phyloP scores from a whole-genome alignment of 2,329 filamentous ascomycete genomes.

The Penicillium expansum region DNA sequence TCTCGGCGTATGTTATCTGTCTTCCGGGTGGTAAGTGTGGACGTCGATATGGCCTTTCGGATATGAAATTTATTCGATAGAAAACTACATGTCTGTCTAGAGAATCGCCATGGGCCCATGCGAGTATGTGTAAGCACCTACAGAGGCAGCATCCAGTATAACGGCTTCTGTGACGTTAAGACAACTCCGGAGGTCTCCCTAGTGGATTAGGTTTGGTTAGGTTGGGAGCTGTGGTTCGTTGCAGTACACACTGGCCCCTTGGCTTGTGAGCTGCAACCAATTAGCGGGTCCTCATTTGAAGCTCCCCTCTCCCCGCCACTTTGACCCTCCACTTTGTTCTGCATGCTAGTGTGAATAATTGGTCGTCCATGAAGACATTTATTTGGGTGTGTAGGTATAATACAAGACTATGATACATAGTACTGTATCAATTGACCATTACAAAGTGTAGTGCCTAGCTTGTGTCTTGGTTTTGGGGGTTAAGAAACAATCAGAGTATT shows the following conservation, averaged over 20 bases:
- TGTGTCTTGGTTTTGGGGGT: not conserved
- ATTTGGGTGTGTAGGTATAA: not conserved
- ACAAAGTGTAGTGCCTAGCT: not conserved
- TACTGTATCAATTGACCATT: not conserved
- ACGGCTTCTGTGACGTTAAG: not conserved
- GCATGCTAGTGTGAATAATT: not conserved
- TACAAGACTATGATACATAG: not conserved
- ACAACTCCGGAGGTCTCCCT: not conserved
- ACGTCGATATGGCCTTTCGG: not conserved
- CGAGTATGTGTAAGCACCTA: too few species aligned
- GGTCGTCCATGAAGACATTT: not conserved
- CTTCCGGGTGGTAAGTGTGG: not conserved
- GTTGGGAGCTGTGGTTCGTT: not conserved
- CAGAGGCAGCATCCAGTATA: not conserved
- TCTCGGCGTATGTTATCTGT: not conserved
- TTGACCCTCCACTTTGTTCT: not conserved
- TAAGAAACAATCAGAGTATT: not conserved
- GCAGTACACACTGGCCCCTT: not conserved
- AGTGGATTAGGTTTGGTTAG: not conserved
- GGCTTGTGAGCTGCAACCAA: not conserved
- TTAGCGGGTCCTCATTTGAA: not conserved
- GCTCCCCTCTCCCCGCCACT: not conserved
- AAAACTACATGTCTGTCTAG: not conserved
- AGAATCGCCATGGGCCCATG: not conserved
- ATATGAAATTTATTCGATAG: not conserved